These are phyloP conservation scores for Strobilomyces confusus DNA, from an alignment of 768 basidiomycete species.

Conservation along the genomic window DNA sequence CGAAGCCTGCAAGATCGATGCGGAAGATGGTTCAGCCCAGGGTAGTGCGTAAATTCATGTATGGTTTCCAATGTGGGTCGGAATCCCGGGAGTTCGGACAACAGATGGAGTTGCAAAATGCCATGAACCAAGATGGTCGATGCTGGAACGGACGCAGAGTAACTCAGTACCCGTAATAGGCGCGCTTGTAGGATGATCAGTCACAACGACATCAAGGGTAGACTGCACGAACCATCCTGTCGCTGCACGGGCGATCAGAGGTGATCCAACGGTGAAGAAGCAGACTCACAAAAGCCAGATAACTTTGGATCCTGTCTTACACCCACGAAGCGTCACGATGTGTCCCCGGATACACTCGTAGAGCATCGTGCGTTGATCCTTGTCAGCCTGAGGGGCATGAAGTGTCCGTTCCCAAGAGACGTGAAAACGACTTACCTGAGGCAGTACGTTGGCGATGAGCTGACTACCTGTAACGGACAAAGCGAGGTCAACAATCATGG, in stretches of 20 bases:
- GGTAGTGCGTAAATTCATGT: slow-evolving; percentile 22
- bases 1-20: slow-evolving; percentile 30
- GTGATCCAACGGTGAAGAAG: neutral
- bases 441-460: slow-evolving; percentile 76
- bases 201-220: slow-evolving; percentile 8
- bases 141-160: slow-evolving; percentile 11
- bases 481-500: slow-evolving; percentile 84
- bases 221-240: slow-evolving; percentile 47
- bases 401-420: slow-evolving; percentile 6
- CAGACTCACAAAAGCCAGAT: slow-evolving; percentile 76
- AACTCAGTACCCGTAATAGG: slow-evolving; percentile 57
- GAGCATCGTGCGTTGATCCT: slow-evolving; percentile 76
- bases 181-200: slow-evolving; percentile 40
- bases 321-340: slow-evolving; percentile 85
- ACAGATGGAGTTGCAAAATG: slow-evolving; percentile 24
- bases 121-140: slow-evolving; percentile 28
- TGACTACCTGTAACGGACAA: slow-evolving; percentile 83
- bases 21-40: slow-evolving; percentile 25
- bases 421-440: slow-evolving; percentile 47
- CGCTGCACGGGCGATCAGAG: slow-evolving; percentile 34
- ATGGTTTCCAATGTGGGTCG: slow-evolving; percentile 20
- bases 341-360: slow-evolving; percentile 87
- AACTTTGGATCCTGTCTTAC: slow-evolving; percentile 88
- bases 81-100: slow-evolving; percentile 15
- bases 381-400: slow-evolving; percentile 57